Base-by-base conservation (phyloP, 192 early-diverging fungal species). In the Coemansia sp. region DNA sequence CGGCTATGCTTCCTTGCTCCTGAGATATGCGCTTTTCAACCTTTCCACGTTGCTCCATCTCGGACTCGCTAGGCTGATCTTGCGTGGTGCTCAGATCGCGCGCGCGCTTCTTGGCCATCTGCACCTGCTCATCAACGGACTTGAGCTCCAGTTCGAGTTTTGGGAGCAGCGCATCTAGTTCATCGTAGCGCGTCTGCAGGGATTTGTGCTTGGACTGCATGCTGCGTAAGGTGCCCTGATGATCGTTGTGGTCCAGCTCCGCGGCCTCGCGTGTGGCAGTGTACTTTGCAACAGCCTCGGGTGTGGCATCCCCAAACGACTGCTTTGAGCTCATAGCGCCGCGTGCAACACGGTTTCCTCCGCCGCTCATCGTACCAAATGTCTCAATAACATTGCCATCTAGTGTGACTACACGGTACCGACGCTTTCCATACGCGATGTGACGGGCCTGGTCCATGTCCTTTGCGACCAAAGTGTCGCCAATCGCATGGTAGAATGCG, bases 341-440 rank as follows among this genome's bases (percentile, higher is more conserved):
- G 15, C 89, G 86, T 9, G 81, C 77, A 0, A 89, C 86, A 55
- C 85, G 84, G 14, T 67, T 87, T 21, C 95, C 96, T 56, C 95
- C 98, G 65, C 96, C 96, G 36, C 88, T 89, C 93, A 99, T 95
- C 8, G 95, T 91, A 69, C 98, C 96, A 7, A 90, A 89, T 23
- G 86, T 87, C 64, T 98, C 96, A 62, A 99, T 94, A 52, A 98
- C 74, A 56, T 94, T 87, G 4, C 98, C 96, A 56, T 92, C 92
- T 44, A 99, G 73, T 1, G 94, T 98, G 6, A 99, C 98, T 8
- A 98, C 95, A 34, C 96, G 88, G 85, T 89, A 92, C n/a, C 95
- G 87, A 26, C 82, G 84, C 34, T 66, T 63, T n/a, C 92, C 91
- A 69, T 89, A 99, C 0, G 98, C 95, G 46, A 99, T 91, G 34